phyloP scores from a whole-genome alignment of 805 yeast genomes.

The Brettanomyces bruxellensis region DNA sequence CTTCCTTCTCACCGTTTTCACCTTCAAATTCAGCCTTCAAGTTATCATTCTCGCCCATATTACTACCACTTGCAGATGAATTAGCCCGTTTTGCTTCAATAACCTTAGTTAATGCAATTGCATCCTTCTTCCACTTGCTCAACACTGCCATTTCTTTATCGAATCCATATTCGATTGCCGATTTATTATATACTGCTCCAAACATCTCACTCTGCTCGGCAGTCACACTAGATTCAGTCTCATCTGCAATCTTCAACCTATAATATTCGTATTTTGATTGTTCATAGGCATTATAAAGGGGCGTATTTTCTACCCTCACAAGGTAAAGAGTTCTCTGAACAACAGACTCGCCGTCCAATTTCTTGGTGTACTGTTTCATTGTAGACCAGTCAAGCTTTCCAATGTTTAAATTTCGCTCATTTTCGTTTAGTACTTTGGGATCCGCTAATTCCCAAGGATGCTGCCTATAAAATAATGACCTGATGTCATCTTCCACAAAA shows the following conservation, averaged over 20 bases:
- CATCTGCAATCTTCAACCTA: slow-evolving; percentile 74
- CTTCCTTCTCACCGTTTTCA: slow-evolving; percentile 6
- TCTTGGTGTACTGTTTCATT: slow-evolving; percentile 62
- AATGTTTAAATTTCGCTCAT: slow-evolving; percentile 45
- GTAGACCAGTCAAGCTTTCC: slow-evolving; percentile 62
- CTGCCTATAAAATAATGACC: slow-evolving; percentile 76
- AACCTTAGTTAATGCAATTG: slow-evolving; percentile 52
- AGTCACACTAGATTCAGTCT: slow-evolving; percentile 59
- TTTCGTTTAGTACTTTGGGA: slow-evolving; percentile 78
- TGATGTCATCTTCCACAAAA: slow-evolving; percentile 70
- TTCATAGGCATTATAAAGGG: slow-evolving; percentile 64
- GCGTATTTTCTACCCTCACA: slow-evolving; percentile 27
- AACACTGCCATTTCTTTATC: slow-evolving; percentile 62
- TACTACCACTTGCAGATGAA: slow-evolving; percentile 10
- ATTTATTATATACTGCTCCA: slow-evolving; percentile 64
- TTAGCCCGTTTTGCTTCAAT: slow-evolving; percentile 36
- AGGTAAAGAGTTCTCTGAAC: slow-evolving; percentile 65
- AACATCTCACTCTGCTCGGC: slow-evolving; percentile 80
- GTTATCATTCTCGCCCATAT: neutral
- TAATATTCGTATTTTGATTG: slow-evolving; percentile 85
- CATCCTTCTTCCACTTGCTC: slow-evolving; percentile 66
- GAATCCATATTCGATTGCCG: slow-evolving; percentile 59
- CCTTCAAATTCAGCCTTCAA: neutral
- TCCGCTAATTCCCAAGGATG: slow-evolving; percentile 98
- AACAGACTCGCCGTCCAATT: slow-evolving; percentile 83